Percentiles rank a stretch among this genome's conserved stretches.
These are phyloP conservation scores for Podaxis sp. DNA, from an alignment of 768 basidiomycete genomes.

Conservation along the genomic window DNA sequence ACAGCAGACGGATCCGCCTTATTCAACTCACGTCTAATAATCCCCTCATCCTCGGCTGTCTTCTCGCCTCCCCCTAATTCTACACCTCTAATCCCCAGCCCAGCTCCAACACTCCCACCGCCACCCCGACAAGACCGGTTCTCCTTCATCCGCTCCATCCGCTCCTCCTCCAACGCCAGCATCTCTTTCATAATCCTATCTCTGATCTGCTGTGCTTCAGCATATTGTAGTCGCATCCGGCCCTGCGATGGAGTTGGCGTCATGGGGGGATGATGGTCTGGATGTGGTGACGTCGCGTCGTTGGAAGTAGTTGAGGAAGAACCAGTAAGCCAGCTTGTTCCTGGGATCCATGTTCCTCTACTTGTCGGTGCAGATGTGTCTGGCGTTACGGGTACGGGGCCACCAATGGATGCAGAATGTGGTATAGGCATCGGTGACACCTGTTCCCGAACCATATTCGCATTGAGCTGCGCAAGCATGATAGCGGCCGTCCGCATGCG, in stretches of 20 bases:
- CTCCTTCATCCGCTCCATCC: slow-evolving; percentile 90
- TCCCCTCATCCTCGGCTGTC: slow-evolving; percentile 87
- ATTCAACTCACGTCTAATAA: slow-evolving; percentile 90
- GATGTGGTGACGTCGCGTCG: slow-evolving; percentile 20
- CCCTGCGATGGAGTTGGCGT: slow-evolving; percentile 22
- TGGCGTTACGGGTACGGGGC: slow-evolving; percentile 20
- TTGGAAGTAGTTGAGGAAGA: slow-evolving; percentile 18
- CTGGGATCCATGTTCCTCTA: slow-evolving; percentile 49
- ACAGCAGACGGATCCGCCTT: slow-evolving; percentile 95
- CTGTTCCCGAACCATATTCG: slow-evolving; percentile 62
- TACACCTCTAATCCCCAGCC: slow-evolving; percentile 11
- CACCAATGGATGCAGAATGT: slow-evolving; percentile 15
- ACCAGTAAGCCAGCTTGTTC: slow-evolving; percentile 51
- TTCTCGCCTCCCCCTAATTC: slow-evolving; percentile 36
- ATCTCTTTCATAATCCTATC: slow-evolving; percentile 99
- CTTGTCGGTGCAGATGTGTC: background rate
- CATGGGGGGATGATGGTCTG: slow-evolving; percentile 18
- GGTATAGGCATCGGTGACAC: slow-evolving; percentile 12
- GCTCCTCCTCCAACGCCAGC: slow-evolving; percentile 93
- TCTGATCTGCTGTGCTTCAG: slow-evolving; percentile 88
- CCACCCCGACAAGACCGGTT: slow-evolving; percentile 70
- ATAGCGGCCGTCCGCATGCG: slow-evolving; percentile 98
- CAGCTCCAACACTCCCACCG: slow-evolving; percentile 49
- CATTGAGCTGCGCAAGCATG: slow-evolving; percentile 96
- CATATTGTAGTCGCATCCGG: slow-evolving; percentile 73